These are phyloP conservation scores for Xylariaceae sp. DNA, from an alignment of 2,329 filamentous ascomycete species.

Conservation along the genomic window DNA sequence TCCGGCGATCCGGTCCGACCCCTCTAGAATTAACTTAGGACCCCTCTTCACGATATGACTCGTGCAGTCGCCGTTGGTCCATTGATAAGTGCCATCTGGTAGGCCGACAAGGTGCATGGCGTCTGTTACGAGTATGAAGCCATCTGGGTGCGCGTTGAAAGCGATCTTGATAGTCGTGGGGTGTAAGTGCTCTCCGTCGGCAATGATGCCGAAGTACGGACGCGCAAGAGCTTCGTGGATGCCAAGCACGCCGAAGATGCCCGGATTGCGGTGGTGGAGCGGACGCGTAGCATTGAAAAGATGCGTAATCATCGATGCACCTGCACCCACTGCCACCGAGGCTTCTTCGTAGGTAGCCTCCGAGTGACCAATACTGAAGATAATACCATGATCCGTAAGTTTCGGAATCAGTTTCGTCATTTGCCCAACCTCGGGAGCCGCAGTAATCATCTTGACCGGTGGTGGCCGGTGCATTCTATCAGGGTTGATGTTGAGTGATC, in stretches of 20 bases:
- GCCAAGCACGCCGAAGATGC: conserved; percentile 82
- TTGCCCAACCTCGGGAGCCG: conserved; percentile 73
- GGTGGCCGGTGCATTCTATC: conserved; percentile 30
- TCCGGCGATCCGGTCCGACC: conserved; percentile 74
- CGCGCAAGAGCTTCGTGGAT: conserved; percentile 50
- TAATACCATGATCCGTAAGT: conserved; percentile 61
- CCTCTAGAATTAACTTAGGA: conserved; percentile 68
- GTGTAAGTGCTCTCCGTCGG: conserved; percentile 86
- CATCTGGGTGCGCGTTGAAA: conserved; percentile 77
- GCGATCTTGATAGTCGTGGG: conserved; percentile 86
- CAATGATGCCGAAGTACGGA: conserved; percentile 85
- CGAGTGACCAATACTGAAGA: conserved; percentile 80
- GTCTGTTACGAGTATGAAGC: conserved; percentile 86
- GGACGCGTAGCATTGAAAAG: conserved; percentile 93
- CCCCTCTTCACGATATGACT: conserved; percentile 67
- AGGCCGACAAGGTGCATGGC: conserved; percentile 85
- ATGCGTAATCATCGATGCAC: conserved; percentile 86
- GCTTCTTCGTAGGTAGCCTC: conserved; percentile 84
- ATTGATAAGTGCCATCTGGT: conserved; percentile 78
- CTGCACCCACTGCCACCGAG: conserved; percentile 63
- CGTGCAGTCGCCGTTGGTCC: conserved; percentile 67
- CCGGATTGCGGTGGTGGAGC: conserved; percentile 85
- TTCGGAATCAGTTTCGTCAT: conserved; percentile 67
- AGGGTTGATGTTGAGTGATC: conserved; percentile 57
- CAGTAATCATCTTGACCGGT: conserved; percentile 74